Conservation (phyloP, 2,329 filamentous ascomycete species). For the Furcasterigmium sp. region DNA sequence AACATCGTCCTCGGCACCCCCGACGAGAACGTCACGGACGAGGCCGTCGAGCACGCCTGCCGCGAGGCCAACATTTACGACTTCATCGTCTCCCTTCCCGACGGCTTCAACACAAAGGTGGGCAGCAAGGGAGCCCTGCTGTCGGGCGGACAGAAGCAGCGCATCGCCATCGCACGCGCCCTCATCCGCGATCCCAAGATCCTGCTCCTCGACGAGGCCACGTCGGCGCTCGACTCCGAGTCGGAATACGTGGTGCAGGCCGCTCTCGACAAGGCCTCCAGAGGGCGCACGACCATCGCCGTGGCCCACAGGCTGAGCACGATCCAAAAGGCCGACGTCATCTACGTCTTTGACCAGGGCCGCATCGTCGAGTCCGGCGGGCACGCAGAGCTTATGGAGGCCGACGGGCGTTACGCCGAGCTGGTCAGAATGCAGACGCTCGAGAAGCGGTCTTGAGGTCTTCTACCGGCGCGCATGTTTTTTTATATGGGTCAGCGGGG, state of each 20-base stretch:
- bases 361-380: slow-evolving; percentile 79
- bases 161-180: slow-evolving; percentile 87
- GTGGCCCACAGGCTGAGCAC: slow-evolving; percentile 90
- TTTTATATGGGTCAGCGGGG: too few relatives aligned
- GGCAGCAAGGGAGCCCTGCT: slow-evolving; percentile 82
- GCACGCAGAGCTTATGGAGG: slow-evolving; percentile 66
- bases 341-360: slow-evolving; percentile 94
- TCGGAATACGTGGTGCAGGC: slow-evolving; percentile 76
- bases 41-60: slow-evolving; percentile 71
- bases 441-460: too few relatives aligned
- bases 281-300: slow-evolving; percentile 85
- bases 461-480: too few relatives aligned
- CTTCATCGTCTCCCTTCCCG: slow-evolving; percentile 80
- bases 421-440: slow-evolving; percentile 76
- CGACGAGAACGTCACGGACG: slow-evolving; percentile 62
- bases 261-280: slow-evolving; percentile 74
- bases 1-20: slow-evolving; percentile 81
- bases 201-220: slow-evolving; percentile 77
- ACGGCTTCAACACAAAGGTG: slow-evolving; percentile 80
- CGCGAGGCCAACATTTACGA: slow-evolving; percentile 90
- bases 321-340: slow-evolving; percentile 90
- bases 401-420: slow-evolving; percentile 69
- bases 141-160: slow-evolving; percentile 90
- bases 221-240: slow-evolving; percentile 70
- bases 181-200: slow-evolving; percentile 88